Evolutionary conservation across 2,329 filamentous ascomycete species (phyloP).

Genomic region (Ilyonectria robusta): DNA sequence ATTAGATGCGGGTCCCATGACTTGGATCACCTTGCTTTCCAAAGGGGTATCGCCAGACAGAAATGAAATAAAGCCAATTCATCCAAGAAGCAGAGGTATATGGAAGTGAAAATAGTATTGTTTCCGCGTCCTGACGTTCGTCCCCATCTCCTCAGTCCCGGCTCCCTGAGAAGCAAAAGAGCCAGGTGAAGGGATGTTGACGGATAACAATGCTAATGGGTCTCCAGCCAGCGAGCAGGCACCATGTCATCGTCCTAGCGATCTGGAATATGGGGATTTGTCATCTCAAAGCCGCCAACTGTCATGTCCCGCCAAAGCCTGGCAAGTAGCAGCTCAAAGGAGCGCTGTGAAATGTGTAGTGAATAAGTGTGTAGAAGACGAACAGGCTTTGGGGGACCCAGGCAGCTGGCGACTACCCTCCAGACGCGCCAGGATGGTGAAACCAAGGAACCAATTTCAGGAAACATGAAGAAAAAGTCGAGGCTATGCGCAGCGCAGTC

Average conservation of each 20-base stretch:
- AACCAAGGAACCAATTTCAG: conserved; percentile 27
- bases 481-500: conserved; percentile 45
- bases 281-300: conserved; percentile 43
- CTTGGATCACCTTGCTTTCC: conserved; percentile 42
- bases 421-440: conserved; percentile 23
- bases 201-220: conserved; percentile 37
- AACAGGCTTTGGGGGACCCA: conserved; percentile 26
- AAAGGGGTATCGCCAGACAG: conserved; percentile 54
- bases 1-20: conserved; percentile 1
- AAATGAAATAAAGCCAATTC: conserved; percentile 49
- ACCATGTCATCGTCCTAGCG: conserved; percentile 30
- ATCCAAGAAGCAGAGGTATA: conserved; percentile 42
- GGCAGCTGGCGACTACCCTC: conserved; percentile 38
- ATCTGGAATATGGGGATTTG: conserved; percentile 32
- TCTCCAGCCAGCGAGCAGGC: conserved; percentile 43
- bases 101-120: conserved; percentile 43
- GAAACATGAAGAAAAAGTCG: conserved; percentile 14
- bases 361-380: conserved; percentile 13
- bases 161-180: conserved; percentile 44
- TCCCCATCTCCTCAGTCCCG: conserved; percentile 41
- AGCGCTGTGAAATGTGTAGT: conserved; percentile 11
- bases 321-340: conserved; percentile 16
- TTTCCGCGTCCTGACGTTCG: conserved; percentile 44
- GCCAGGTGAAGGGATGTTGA: conserved; percentile 45
- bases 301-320: conserved; percentile 36